Conservation (phyloP, 2,329 filamentous ascomycete genomes). For the Pyricularia pennisetigena region DNA sequence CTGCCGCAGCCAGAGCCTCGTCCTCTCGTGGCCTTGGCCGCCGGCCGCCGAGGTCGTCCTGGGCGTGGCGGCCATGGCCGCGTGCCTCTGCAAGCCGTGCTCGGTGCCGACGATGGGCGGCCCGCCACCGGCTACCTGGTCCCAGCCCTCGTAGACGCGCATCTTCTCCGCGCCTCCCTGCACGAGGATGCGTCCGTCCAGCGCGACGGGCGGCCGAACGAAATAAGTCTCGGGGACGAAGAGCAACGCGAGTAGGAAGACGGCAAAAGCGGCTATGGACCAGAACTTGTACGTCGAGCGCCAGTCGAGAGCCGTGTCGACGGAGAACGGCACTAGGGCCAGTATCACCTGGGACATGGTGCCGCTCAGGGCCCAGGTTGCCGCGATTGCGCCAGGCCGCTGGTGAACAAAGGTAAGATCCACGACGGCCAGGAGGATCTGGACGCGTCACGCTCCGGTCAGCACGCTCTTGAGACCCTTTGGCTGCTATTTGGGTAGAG, state of each 20-base stretch:
- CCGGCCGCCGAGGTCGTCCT: neutral
- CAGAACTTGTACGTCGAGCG: conserved; percentile 21
- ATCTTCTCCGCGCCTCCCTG: conserved; percentile 27
- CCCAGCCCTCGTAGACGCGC: conserved; percentile 23
- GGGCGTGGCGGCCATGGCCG: neutral
- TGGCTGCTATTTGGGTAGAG: too few species aligned
- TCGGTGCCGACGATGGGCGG: neutral
- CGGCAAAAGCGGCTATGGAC: conserved; percentile 15
- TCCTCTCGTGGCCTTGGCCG: neutral
- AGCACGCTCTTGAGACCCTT: conserved; percentile 1
- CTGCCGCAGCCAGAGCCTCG: neutral
- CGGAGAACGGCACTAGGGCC: conserved; percentile 17
- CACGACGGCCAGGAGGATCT: conserved; percentile 25
- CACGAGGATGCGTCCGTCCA: conserved; percentile 26
- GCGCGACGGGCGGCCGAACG: conserved; percentile 27
- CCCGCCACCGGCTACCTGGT: conserved; percentile 13
- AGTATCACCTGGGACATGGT: conserved; percentile 16
- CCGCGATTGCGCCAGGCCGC: conserved; percentile 21
- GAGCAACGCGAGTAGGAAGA: conserved; percentile 19
- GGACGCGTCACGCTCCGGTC: neutral
- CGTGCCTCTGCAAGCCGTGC: neutral
- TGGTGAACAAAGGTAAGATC: conserved; percentile 28
- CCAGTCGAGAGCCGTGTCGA: conserved; percentile 18
- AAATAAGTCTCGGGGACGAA: conserved; percentile 29
- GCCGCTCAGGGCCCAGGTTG: conserved; percentile 21